Base-by-base conservation (phyloP, 1,284 basidiomycete species). In the Moesziomyces globuligerus region DNA sequence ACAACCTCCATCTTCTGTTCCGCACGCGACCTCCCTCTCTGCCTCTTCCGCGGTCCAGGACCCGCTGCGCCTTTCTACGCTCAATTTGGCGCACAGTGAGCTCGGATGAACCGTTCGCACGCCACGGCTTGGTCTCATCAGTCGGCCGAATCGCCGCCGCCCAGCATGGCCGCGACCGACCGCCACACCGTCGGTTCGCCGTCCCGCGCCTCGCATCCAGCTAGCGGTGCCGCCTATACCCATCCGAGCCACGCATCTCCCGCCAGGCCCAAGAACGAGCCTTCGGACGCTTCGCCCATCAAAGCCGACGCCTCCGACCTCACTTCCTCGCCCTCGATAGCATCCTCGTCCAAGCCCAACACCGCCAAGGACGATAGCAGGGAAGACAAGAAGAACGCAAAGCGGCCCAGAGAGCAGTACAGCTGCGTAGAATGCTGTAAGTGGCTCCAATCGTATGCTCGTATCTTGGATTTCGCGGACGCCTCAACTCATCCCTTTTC, bases 341-440 rank as follows among this genome's bases (percentile, higher is more conserved):
- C 53, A 18, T 51, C 55, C 6, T 29, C 61, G 0, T 47, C 51
- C 1, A 54, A 54, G 34, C 7, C 46, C 8, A 46, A 45, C 8
- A 4, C 24, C 17, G 32, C 18, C 36, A 57, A 52, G 28, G 45
- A 57, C 15, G 54, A 64, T 4, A 39, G 3, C 41, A 52, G 48
- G 20, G 58, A 67, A 4, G 69, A 72, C 7, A 67, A 59, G n/a
- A 67, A 56, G 32, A 25, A 47, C 2, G 43, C 64, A 8, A 72
- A 72, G 37, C 28, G 69, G 29, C 69, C 69, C 11, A 48, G 69
- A 18, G 69, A 72, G 26, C 69, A 72, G 51, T 72, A 72, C 28
- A 72, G 69, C 52, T 72, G 69, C 21, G 69, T 67, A 26, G 69
- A 72, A 28, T 72, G 69, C 59, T 72, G 66, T 69, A 57, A 52